These are phyloP conservation scores for Tricholoma terreum DNA, from an alignment of 768 basidiomycete species.

Conservation along the genomic window DNA sequence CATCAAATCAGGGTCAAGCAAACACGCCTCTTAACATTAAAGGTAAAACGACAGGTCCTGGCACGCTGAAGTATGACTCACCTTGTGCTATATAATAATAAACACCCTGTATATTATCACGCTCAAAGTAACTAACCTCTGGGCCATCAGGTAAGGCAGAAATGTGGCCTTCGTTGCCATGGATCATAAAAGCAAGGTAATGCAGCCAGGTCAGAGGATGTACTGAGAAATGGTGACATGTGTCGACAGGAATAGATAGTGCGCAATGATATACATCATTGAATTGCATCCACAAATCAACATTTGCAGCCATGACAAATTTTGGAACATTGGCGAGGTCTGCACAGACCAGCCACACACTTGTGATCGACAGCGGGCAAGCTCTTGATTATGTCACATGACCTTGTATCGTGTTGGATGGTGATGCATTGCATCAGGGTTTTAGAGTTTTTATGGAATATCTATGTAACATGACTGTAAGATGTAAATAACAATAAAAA, in stretches of 20 bases:
- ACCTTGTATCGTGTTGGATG: no score
- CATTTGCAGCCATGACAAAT: no score
- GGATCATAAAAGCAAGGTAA: slow-evolving; percentile 15
- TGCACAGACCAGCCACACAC: no score
- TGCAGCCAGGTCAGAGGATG: slow-evolving; percentile 17
- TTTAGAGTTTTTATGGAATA: no score
- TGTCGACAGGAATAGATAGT: slow-evolving; percentile 15
- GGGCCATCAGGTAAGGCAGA: slow-evolving; percentile 8
- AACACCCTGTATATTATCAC: slow-evolving; percentile 13
- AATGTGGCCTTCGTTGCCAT: slow-evolving; percentile 16
- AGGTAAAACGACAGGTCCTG: slow-evolving; percentile 7
- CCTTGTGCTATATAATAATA: slow-evolving; percentile 17
- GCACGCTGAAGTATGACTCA: slow-evolving; percentile 8
- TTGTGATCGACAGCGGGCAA: no score
- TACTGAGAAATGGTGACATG: slow-evolving; percentile 15
- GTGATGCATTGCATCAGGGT: no score
- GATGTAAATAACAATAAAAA: no score
- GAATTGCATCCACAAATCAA: slow-evolving; percentile 14
- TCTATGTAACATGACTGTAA: no score
- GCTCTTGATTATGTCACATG: no score
- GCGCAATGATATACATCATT: slow-evolving; percentile 8
- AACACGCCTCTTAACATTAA: slow-evolving; percentile 11
- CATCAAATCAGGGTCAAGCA: slow-evolving; percentile 18
- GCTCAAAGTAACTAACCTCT: slow-evolving; percentile 11
- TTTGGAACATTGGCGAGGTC: no score